Evolutionary conservation across 345 rosid genomes (phyloP), one percentile per base, ranked within the genome.

Genomic region (Populus ilicifolia): DNA sequence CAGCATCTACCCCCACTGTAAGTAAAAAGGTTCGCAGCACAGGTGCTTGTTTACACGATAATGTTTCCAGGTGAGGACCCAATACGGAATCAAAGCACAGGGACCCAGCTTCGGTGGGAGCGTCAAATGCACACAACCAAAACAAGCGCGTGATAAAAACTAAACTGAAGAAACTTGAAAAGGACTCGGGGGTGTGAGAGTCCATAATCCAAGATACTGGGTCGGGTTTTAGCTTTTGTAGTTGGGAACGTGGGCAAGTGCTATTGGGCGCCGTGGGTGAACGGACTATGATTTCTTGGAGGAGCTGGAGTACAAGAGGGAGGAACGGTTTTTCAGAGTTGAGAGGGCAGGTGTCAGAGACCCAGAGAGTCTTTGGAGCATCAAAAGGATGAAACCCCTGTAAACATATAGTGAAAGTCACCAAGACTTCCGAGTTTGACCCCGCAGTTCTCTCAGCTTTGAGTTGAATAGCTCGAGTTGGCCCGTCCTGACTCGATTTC

Each of bases 141-240:
- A 94, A 94, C 72, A 94, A 76, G 75, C 93, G 96, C 38, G 83
- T 86, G 67, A 92, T 83, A 74, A 94, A 83, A 18, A 93, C 84
- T 33, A 92, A 70, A 72, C 85, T 85, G 77, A 94, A 94, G 84
- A 93, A 89, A 36, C 84, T 82, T 2, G 97, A 92, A 68, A 94
- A 87, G 0, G 97, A 90, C 48, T 92, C 97, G 0, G 89, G 88
- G 1, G 97, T 84, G 84, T 94, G 94, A 74, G 94, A 85, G 69
- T 89, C 92, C 90, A 94, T 87, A 75, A 94, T 85, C 98, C 98
- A 92, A 29, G 86, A 73, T 64, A 93, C 71, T 4, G 94, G 92
- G 29, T 89, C 92, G 38, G 95, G 86, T 79, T 86, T 88, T 73
- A 94, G 85, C 56, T 84, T 87, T 5, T 84, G 91, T 62, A 85